phyloP scores from a whole-genome alignment of 106 monocot species.

The Iris macrosiphon region DNA sequence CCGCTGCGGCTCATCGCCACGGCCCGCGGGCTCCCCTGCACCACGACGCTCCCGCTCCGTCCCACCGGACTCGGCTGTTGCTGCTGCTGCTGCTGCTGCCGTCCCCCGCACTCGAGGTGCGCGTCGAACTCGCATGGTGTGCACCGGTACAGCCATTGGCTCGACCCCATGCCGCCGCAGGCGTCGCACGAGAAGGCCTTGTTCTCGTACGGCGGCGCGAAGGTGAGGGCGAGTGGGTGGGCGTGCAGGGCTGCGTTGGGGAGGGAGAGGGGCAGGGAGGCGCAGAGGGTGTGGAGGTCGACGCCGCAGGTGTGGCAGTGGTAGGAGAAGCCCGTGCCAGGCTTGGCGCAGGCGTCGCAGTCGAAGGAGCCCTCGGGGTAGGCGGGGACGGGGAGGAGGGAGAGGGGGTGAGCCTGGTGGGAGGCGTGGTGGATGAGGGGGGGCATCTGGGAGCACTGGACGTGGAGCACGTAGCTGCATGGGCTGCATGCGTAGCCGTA shows the following conservation, averaged over 20 bases:
- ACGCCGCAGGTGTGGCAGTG: conserved; percentile 25
- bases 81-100: neutral
- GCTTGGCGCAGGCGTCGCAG: conserved; percentile 39
- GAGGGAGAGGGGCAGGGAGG: conserved; percentile 18
- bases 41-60: too few species aligned
- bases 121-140: conserved; percentile 32
- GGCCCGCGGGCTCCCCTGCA: too few species aligned
- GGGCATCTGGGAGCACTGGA: conserved; percentile 20
- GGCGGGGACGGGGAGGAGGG: conserved; percentile 33
- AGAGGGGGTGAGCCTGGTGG: conserved; percentile 27
- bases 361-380: conserved; percentile 34
- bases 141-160: conserved; percentile 35
- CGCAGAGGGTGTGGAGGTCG: conserved; percentile 32
- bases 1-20: too few species aligned
- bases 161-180: conserved; percentile 17
- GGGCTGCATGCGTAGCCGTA: conserved; percentile 20
- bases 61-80: neutral
- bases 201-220: conserved; percentile 22
- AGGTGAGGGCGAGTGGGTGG: conserved; percentile 22
- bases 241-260: neutral
- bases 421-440: conserved; percentile 26
- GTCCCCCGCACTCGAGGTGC: conserved; percentile 19
- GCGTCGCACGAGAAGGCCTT: conserved; percentile 26
- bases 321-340: conserved; percentile 32
- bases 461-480: conserved; percentile 33